Evolutionary conservation across 306 rosid genomes (phyloP).

Genomic region (Quercus berberidifolia): DNA sequence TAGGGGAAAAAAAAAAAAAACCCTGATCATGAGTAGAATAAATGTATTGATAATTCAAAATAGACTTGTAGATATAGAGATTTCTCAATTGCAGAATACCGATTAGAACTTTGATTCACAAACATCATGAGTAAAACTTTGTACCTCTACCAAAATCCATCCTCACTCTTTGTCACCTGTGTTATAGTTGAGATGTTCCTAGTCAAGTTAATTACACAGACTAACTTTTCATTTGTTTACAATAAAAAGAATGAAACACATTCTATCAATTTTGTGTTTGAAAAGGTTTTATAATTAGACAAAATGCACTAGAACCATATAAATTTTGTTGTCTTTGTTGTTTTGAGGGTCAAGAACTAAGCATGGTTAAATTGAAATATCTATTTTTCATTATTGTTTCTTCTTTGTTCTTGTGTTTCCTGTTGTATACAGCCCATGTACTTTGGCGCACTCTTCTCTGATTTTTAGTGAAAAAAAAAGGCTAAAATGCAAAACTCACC

Average conservation of each 20-base stretch:
- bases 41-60: background rate
- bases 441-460: no score
- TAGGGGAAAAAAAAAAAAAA: no score
- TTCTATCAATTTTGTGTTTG: background rate
- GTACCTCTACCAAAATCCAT: background rate
- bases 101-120: background rate
- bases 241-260: background rate
- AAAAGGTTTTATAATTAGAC: background rate
- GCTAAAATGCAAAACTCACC: no score
- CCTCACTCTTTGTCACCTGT: background rate
- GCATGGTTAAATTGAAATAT: no score
- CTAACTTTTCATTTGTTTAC: no score
- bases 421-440: no score
- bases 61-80: background rate
- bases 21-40: no score
- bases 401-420: no score
- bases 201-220: no score
- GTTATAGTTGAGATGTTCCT: background rate
- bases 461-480: no score
- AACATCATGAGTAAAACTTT: background rate
- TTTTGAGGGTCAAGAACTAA: no score
- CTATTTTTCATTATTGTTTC: no score
- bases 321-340: background rate
- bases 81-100: background rate
- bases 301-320: background rate